A percentile compares a stretch with the other conserved stretches of the same genome.
These are phyloP conservation scores for Pseudogymnoascus sp. DNA, from an alignment of 2,329 filamentous ascomycete genomes.

Conservation along the genomic window DNA sequence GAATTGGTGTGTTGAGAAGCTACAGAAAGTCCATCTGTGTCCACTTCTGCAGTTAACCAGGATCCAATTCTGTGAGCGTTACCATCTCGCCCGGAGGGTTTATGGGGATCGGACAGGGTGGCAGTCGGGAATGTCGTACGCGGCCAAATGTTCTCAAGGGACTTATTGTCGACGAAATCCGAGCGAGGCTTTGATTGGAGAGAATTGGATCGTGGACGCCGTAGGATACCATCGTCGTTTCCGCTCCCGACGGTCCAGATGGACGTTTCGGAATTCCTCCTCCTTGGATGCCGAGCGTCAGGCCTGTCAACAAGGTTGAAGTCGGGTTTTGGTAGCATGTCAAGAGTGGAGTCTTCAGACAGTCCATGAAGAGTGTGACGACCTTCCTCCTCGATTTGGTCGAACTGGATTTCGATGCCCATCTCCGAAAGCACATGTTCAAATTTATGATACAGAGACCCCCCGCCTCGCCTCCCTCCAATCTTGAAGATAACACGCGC, in stretches of 20 bases:
- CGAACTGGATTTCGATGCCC: conserved; percentile 64
- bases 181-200: conserved; percentile 7
- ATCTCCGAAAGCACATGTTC: conserved; percentile 58
- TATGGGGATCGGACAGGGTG: not conserved
- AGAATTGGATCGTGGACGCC: conserved; percentile 23
- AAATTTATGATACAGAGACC: conserved; percentile 61
- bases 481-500: conserved; percentile 74
- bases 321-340: not conserved
- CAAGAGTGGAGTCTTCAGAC: not conserved
- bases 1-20: not conserved
- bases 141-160: not conserved
- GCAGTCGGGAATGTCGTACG: not conserved
- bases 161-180: not conserved
- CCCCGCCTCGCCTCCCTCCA: conserved; percentile 54
- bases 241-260: conserved; percentile 22
- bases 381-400: conserved; percentile 31
- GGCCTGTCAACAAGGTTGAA: not conserved
- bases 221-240: conserved; percentile 9
- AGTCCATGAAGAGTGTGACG: not conserved
- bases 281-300: conserved; percentile 13
- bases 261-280: conserved; percentile 30
- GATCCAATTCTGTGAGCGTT: conserved; percentile 5
- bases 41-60: not conserved
- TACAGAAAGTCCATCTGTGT: not conserved
- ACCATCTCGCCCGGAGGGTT: not conserved